phyloP scores from a whole-genome alignment of 306 rosid genomes.

The Comarum palustre region DNA sequence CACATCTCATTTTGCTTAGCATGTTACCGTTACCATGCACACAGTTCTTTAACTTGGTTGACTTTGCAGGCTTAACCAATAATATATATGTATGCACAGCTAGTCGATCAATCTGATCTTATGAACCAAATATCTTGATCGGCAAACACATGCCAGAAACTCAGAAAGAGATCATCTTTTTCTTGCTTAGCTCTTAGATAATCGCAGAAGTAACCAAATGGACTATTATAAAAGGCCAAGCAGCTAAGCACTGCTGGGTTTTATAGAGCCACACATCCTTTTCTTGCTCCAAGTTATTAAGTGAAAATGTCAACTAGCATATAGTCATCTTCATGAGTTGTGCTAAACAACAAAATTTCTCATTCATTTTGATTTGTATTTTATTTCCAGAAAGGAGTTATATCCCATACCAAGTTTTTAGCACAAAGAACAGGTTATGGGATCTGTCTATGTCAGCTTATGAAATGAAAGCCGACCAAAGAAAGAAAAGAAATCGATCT shows the following conservation, averaged over 20 bases:
- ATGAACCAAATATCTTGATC: background rate
- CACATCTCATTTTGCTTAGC: conserved; percentile 12
- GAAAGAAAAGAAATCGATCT: background rate
- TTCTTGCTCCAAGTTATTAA: conserved; percentile 14
- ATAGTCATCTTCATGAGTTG: conserved; percentile 15
- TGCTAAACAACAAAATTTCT: background rate
- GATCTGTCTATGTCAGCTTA: background rate
- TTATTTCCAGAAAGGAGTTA: background rate
- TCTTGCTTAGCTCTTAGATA: conserved; percentile 9
- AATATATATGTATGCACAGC: background rate
- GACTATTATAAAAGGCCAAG: background rate
- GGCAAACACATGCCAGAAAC: conserved; percentile 10
- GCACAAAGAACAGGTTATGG: background rate
- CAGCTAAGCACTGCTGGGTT: background rate
- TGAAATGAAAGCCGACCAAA: background rate
- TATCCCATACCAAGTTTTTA: background rate
- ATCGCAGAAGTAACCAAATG: background rate
- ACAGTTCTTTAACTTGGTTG: conserved; percentile 14
- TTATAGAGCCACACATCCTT: background rate
- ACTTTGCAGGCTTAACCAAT: conserved; percentile 5
- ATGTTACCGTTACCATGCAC: conserved; percentile 20
- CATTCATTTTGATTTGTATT: background rate
- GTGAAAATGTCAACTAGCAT: conserved; percentile 23
- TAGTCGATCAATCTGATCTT: background rate
- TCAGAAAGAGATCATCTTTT: background rate